Base-by-base conservation (phyloP, 2,329 filamentous ascomycete genomes). In the Hypoxylon sp. region DNA sequence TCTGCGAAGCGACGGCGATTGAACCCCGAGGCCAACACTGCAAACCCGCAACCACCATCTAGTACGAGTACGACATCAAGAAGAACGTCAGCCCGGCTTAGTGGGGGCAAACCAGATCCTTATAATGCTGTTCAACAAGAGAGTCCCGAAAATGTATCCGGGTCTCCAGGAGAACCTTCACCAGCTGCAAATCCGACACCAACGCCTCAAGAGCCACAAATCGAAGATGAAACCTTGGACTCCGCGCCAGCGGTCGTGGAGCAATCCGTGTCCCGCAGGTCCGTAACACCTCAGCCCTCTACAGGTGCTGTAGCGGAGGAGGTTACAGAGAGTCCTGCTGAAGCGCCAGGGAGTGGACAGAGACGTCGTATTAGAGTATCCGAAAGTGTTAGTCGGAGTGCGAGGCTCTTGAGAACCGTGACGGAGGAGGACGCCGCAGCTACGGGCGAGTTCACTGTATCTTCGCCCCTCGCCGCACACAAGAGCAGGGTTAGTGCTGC, bases 321-420 rank as follows among this genome's bases (percentile, higher is more conserved):
- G 73, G 80, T 87, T 13, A 80, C 78, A 37, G 86, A 89, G 72
- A 88, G 86, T 62, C 87, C 88, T 0, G 78, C 72, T 7, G 76
- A 85, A 69, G 86, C 86, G 13, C 87, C 87, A 0, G 87, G 87
- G 2, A 89, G 86, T 69, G 87, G 87, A 1, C 82, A 81, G 7
- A 79, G 86, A 53, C 81, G 82, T 27, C 80, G 75, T 2, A 74
- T 86, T 13, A 77, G 75, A 13, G 73, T 78, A 6, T 78, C 76
- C 35, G 79, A 77, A 44, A 67, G 78, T 1, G 65, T 82, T 6
- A 80, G 78, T 1, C 83, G 81, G 2, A 84, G 81, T 21, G 76
- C 79, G 0, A 79, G 80, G n/a, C 73, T 88, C 15, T 82, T 85
- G 48, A 77, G 80, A 58, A 76, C 81, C 0, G 59, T 85, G 0